A percentile compares a stretch with the other conserved stretches of the same genome.
These are phyloP conservation scores for Fusarium neocosmosporiellum DNA, from an alignment of 2,329 filamentous ascomycete species.

Conservation along the genomic window DNA sequence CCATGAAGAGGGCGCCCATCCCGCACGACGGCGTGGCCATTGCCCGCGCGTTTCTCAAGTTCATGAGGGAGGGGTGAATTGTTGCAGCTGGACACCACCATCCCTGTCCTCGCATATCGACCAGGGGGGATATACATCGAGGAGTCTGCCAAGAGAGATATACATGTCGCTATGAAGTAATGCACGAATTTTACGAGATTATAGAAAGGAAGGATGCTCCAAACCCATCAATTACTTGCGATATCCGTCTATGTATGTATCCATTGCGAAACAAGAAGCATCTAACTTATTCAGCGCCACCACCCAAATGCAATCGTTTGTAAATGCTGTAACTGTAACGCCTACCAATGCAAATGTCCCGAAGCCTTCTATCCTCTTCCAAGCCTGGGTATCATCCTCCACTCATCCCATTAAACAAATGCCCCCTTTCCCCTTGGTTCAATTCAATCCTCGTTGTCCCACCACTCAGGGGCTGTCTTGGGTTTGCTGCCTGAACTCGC, in stretches of 20 bases:
- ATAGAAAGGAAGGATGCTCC: not conserved
- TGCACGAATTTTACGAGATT: conserved; percentile 14
- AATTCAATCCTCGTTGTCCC: conserved; percentile 41
- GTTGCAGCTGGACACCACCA: not conserved
- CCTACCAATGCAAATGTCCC: conserved; percentile 26
- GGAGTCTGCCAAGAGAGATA: conserved; percentile 1
- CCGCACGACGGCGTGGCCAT: conserved; percentile 85
- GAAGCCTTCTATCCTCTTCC: conserved; percentile 9
- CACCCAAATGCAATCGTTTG: conserved; percentile 6
- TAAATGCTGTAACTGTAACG: conserved; percentile 26
- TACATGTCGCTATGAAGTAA: conserved; percentile 6
- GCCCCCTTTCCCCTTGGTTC: not conserved
- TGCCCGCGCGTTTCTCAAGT: conserved; percentile 78
- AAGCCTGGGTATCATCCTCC: conserved; percentile 36
- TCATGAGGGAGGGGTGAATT: conserved; percentile 69
- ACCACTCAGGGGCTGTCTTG: conserved; percentile 43
- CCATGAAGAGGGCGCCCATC: conserved; percentile 71
- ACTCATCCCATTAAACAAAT: not conserved
- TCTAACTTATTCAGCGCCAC: not conserved
- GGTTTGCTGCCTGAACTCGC: conserved; percentile 2
- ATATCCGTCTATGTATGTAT: not conserved
- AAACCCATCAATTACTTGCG: not conserved
- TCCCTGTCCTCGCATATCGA: not conserved
- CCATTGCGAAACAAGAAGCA: not conserved
- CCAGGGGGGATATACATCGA: not conserved